These are phyloP conservation scores for Niebla homalea DNA, from an alignment of 495 filamentous ascomycete genomes.

Conservation along the genomic window DNA sequence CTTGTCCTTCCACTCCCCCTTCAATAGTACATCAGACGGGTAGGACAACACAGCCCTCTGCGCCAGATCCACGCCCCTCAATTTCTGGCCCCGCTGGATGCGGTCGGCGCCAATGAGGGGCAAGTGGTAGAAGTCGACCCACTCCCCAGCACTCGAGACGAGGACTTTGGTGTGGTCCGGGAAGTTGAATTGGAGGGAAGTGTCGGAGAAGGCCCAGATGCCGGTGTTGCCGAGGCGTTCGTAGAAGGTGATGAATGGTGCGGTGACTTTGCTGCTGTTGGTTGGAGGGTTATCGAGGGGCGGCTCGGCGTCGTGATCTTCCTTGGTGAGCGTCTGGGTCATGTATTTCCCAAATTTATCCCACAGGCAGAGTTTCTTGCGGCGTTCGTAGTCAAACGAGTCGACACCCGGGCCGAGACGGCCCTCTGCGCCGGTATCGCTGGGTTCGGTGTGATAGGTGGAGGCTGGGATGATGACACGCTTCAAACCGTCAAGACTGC, in stretches of 20 bases:
- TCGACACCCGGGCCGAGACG: conserved; percentile 38
- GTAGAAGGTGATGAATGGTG: conserved; percentile 73
- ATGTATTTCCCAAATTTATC: conserved; percentile 94
- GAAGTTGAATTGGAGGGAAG: conserved; percentile 87
- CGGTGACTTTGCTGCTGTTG: conserved; percentile 21
- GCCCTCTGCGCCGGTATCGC: conserved; percentile 38
- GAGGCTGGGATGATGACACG: conserved; percentile 47
- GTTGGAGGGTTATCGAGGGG: background rate
- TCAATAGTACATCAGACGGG: conserved; percentile 38
- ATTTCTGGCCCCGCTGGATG: conserved; percentile 47
- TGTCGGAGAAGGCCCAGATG: conserved; percentile 80
- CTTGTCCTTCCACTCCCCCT: conserved; percentile 18
- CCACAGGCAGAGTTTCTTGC: conserved; percentile 65
- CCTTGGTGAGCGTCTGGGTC: conserved; percentile 46
- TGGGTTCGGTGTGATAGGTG: conserved; percentile 41
- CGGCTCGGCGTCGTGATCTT: conserved; percentile 16
- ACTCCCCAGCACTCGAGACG: conserved; percentile 50
- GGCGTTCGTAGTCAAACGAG: conserved; percentile 54
- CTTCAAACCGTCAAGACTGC: conserved; percentile 49
- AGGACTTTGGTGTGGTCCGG: conserved; percentile 94
- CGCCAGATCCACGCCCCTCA: conserved; percentile 48
- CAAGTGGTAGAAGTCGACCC: conserved; percentile 77
- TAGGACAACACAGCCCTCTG: conserved; percentile 46
- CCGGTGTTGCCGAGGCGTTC: conserved; percentile 78
- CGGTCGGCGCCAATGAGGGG: conserved; percentile 52